Evolutionary conservation across 2,329 filamentous ascomycete species (phyloP).

Genomic region (Phyllosticta citriasiana): DNA sequence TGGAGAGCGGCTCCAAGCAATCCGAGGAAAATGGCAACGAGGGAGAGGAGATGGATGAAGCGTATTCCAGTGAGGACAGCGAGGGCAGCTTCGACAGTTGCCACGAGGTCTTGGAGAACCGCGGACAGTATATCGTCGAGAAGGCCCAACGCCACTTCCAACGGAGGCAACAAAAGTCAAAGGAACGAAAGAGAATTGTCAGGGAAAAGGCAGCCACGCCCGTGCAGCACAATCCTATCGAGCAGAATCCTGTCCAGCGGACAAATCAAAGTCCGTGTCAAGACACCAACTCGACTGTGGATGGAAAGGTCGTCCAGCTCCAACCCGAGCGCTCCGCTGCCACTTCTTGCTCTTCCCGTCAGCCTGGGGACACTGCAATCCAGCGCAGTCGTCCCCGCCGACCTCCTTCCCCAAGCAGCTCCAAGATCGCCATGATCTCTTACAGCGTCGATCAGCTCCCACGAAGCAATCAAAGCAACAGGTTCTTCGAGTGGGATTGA

Average conservation of each 20-base stretch:
- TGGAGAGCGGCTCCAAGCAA: not conserved
- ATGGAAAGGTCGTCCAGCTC: not conserved
- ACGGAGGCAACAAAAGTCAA: not conserved
- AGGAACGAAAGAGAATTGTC: too few relatives aligned
- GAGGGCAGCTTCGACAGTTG: not conserved
- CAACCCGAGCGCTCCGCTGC: not conserved
- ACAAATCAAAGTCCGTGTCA: too few relatives aligned
- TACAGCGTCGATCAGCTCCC: not conserved
- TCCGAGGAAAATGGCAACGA: not conserved
- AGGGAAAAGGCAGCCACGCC: too few relatives aligned
- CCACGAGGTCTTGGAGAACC: not conserved
- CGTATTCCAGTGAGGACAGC: not conserved
- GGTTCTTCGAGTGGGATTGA: not conserved
- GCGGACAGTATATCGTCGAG: not conserved
- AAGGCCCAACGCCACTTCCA: not conserved
- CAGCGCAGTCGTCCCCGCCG: not conserved
- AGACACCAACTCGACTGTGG: not conserved
- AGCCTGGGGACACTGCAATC: not conserved
- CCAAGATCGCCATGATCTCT: constrained; percentile 2
- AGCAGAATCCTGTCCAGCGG: too few relatives aligned
- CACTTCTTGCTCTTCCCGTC: not conserved
- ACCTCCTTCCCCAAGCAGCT: not conserved
- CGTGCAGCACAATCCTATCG: too few relatives aligned
- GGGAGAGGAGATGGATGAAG: not conserved
- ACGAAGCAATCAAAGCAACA: not conserved